These are phyloP conservation scores for Ceratocystis smalleyi DNA, from an alignment of 2,329 filamentous ascomycete genomes.

Conservation along the genomic window DNA sequence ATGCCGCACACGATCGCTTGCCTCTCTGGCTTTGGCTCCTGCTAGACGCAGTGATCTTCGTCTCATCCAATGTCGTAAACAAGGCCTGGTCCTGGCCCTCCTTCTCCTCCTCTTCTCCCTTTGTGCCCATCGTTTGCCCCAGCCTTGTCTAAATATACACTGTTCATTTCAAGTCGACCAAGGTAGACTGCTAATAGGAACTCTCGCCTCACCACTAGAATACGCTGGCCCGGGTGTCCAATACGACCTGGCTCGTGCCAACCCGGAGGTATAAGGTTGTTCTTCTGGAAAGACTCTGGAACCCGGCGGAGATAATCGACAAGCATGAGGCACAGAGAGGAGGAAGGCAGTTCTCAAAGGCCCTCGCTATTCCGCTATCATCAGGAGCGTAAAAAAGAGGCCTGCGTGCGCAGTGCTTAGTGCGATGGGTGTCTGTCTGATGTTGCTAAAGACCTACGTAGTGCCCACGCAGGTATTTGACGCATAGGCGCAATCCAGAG, in stretches of 20 bases:
- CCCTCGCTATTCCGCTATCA: too few relatives aligned
- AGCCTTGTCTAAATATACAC: constrained; percentile 1
- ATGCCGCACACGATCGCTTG: neutral
- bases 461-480: neutral
- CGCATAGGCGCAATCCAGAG: neutral
- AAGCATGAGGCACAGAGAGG: neutral
- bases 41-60: neutral
- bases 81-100: neutral
- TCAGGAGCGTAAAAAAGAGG: too few relatives aligned
- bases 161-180: neutral
- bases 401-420: neutral
- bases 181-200: too few relatives aligned
- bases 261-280: neutral
- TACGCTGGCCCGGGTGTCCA: neutral
- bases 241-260: neutral
- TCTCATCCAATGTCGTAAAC: neutral
- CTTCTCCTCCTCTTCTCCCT: neutral
- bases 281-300: neutral
- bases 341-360: neutral
- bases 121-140: neutral
- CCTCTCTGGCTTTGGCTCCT: neutral
- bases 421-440: neutral
- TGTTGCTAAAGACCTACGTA: neutral
- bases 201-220: neutral
- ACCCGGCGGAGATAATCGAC: neutral